These are phyloP conservation scores for Fraxinus angustifolia DNA, from an alignment of 305 asterid genomes.

Conservation along the genomic window DNA sequence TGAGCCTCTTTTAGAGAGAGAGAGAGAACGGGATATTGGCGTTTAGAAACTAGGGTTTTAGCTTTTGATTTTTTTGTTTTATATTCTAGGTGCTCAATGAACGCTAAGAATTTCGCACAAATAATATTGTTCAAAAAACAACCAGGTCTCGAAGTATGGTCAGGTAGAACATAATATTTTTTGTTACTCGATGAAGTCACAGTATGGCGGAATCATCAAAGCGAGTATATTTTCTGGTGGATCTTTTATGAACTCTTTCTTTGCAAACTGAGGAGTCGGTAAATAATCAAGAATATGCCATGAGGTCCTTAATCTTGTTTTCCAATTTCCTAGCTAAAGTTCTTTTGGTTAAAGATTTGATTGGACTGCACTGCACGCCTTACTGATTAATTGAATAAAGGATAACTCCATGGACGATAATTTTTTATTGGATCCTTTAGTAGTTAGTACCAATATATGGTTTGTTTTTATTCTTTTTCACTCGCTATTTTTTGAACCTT, in stretches of 20 bases:
- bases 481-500: neutral
- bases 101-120: neutral
- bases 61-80: neutral
- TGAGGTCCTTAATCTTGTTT: neutral
- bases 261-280: neutral
- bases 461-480: constrained; percentile 3
- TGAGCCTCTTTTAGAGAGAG: neutral
- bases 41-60: neutral
- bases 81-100: neutral
- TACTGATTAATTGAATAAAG: neutral
- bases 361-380: neutral
- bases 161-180: neutral
- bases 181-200: neutral
- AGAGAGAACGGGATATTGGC: neutral
- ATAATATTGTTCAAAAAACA: neutral
- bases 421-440: neutral
- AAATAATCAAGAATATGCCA: neutral
- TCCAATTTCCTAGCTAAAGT: neutral
- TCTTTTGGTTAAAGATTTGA: neutral
- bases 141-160: neutral
- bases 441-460: neutral
- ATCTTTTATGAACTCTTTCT: neutral
- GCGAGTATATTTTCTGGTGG: neutral
- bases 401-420: neutral
- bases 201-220: neutral